Conservation (phyloP, 441 rosid genomes). For the Pelargonium citronellum region DNA sequence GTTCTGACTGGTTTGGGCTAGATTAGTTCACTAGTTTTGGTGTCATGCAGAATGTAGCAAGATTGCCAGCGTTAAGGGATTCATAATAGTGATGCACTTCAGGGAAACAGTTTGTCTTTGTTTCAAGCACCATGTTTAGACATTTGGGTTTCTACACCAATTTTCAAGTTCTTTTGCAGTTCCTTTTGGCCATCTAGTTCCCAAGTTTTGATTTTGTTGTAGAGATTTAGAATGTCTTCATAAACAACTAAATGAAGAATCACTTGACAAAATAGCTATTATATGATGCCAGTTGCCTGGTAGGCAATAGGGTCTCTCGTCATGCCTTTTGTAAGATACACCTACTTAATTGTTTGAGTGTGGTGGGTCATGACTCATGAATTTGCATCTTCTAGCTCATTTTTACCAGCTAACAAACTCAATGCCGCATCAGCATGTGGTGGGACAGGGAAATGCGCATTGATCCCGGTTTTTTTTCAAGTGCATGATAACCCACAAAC, state of each 20-base stretch:
- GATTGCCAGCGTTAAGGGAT: no score
- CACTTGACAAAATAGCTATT: background rate
- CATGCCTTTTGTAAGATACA: background rate
- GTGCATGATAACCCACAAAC: background rate
- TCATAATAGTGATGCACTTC: no score
- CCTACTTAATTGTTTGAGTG: background rate
- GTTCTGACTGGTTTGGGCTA: no score
- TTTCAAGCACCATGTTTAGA: no score
- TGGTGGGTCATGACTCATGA: background rate
- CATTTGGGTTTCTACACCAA: no score
- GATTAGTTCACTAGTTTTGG: no score
- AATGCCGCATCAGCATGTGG: slow-evolving; percentile 2
- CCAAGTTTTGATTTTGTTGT: no score
- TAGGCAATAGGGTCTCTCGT: background rate
- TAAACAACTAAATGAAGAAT: background rate
- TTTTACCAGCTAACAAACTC: background rate
- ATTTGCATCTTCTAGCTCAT: background rate
- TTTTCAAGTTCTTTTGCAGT: no score
- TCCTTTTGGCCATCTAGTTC: no score
- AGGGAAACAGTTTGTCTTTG: no score
- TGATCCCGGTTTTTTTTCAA: background rate
- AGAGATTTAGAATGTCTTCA: no score
- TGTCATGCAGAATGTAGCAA: no score
- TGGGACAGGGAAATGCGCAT: background rate
- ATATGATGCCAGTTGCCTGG: background rate